Percentiles rank a stretch among this genome's conserved stretches.
These are phyloP conservation scores for Podospora comata DNA, from an alignment of 495 filamentous ascomycete species.

Conservation along the genomic window DNA sequence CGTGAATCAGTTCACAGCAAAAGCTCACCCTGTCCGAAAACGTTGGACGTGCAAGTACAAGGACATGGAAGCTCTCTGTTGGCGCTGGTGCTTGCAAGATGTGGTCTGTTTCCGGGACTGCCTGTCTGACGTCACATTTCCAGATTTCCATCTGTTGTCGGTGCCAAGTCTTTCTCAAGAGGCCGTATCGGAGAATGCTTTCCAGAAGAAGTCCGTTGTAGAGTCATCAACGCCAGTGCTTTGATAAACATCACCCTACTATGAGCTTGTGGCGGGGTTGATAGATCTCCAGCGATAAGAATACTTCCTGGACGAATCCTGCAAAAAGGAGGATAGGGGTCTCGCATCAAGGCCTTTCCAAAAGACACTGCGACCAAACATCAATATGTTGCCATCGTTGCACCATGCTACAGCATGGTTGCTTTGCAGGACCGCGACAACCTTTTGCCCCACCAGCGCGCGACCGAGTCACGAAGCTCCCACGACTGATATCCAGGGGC, in stretches of 20 bases:
- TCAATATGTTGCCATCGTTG: neutral
- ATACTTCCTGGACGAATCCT: neutral
- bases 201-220: neutral
- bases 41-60: neutral
- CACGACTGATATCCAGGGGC: neutral
- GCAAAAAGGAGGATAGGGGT: neutral
- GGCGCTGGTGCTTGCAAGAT: no score
- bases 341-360: neutral
- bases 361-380: neutral
- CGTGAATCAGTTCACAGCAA: neutral
- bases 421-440: neutral
- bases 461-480: slow-evolving; percentile 3
- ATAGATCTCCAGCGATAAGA: neutral
- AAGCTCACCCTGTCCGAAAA: neutral
- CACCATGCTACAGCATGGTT: neutral
- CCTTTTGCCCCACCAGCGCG: neutral
- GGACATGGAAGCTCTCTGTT: no score
- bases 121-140: neutral
- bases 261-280: neutral
- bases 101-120: neutral
- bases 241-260: neutral
- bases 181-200: neutral
- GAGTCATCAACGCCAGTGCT: neutral
- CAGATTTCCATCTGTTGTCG: neutral
- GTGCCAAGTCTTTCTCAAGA: neutral